phyloP scores from a whole-genome alignment of 2,329 filamentous ascomycete genomes.

The Cordyceps tenuipes region DNA sequence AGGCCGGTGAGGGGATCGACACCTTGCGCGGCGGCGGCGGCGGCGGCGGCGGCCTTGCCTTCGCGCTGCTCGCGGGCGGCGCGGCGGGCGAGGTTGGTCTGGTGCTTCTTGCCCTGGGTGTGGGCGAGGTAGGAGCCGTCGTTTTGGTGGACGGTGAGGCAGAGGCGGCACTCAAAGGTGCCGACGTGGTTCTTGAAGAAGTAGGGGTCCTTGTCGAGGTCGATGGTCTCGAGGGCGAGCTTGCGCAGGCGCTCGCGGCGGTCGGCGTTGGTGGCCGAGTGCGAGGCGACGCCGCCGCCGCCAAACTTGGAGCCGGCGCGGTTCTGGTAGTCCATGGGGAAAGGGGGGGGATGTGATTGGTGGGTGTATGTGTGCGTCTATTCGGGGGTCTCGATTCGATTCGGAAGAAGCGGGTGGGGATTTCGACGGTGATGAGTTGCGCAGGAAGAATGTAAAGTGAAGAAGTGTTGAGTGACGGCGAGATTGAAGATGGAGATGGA shows the following conservation, averaged over 20 bases:
- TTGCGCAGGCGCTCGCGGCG: constrained; percentile 94
- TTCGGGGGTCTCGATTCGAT: too few species aligned
- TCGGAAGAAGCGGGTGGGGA: too few species aligned
- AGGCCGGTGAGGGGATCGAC: constrained; percentile 60
- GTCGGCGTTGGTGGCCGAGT: constrained; percentile 90
- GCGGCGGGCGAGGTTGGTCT: constrained; percentile 92
- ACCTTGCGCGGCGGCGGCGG: neutral
- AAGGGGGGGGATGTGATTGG: neutral
- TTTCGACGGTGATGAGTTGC: neutral
- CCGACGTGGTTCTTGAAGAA: constrained; percentile 99
- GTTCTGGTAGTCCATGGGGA: constrained; percentile 68
- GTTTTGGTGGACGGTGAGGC: constrained; percentile 96
- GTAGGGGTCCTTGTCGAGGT: constrained; percentile 98
- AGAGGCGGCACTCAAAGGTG: constrained; percentile 94
- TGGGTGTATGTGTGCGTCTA: too few species aligned
- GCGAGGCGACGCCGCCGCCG: constrained; percentile 90
- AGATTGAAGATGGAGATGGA: neutral
- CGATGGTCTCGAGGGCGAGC: constrained; percentile 96
- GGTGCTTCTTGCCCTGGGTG: constrained; percentile 97
- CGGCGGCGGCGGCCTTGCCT: constrained; percentile 50
- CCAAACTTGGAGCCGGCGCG: constrained; percentile 96
- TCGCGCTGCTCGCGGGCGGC: constrained; percentile 94
- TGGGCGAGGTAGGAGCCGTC: constrained; percentile 98
- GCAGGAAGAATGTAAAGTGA: neutral
- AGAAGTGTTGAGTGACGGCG: neutral